These are phyloP conservation scores for Akanthomyces muscarius DNA, from an alignment of 2,329 filamentous ascomycete species.

Conservation along the genomic window DNA sequence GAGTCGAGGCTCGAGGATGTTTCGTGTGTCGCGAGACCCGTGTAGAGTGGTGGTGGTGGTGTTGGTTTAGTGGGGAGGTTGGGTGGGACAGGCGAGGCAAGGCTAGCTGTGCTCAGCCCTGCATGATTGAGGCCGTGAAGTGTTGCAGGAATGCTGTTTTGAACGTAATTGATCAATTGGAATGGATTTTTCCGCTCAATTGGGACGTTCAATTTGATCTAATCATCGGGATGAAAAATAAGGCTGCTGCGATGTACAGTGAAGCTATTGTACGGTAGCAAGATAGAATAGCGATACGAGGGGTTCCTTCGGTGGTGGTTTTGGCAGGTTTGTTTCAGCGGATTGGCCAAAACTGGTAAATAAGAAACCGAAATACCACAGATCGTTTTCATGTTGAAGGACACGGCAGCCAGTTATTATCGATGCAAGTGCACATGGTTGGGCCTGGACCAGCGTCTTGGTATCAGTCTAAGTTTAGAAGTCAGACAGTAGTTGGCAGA, in stretches of 20 bases:
- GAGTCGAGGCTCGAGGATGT: neutral
- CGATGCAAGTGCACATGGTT: neutral
- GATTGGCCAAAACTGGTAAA: no score
- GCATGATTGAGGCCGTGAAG: neutral
- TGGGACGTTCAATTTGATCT: no score
- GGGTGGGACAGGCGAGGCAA: conserved; percentile 2
- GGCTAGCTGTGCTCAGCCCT: neutral
- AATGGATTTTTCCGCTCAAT: no score
- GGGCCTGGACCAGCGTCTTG: neutral
- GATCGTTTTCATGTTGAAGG: neutral
- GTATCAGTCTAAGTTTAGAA: neutral
- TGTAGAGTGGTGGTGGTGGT: conserved; percentile 12
- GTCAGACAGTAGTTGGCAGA: neutral
- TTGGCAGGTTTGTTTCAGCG: no score
- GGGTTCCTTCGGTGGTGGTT: no score
- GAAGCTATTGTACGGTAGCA: no score
- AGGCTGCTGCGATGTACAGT: no score
- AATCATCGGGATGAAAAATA: no score
- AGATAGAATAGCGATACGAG: no score
- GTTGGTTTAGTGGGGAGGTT: conserved; percentile 10
- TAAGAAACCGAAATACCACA: no score
- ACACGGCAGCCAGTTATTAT: neutral
- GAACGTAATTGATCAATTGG: no score
- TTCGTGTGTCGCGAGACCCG: conserved; percentile 1
- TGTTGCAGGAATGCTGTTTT: neutral